These are phyloP conservation scores for Theobroma grandiflorum DNA, from an alignment of 441 rosid genomes.

Conservation along the genomic window DNA sequence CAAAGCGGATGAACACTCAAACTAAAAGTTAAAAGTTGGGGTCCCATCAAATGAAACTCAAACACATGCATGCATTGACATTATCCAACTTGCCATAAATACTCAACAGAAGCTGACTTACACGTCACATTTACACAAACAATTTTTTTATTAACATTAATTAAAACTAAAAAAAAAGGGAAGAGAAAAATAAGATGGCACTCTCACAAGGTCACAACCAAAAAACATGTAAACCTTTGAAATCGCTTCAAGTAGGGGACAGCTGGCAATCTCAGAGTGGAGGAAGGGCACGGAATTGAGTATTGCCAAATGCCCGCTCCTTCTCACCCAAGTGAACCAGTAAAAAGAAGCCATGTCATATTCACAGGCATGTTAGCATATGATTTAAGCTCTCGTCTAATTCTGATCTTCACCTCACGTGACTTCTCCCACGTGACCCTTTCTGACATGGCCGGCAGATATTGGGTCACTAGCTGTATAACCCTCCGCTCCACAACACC, in stretches of 20 bases:
- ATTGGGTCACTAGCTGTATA: constrained; percentile 5
- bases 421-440: constrained; percentile 32
- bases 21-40: not conserved
- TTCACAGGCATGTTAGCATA: constrained; percentile 15
- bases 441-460: constrained; percentile 40
- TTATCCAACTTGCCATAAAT: not conserved
- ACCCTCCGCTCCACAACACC: not conserved
- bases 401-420: constrained; percentile 25
- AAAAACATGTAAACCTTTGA: constrained; percentile 12
- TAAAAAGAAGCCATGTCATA: constrained; percentile 11
- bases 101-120: not conserved
- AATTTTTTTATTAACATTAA: not conserved
- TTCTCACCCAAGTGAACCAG: not conserved
- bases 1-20: not conserved
- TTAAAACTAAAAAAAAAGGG: not conserved
- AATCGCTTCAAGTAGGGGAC: not conserved
- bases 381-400: not conserved
- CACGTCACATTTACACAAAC: not conserved
- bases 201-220: not conserved
- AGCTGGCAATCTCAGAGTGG: constrained; percentile 18
- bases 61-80: not conserved
- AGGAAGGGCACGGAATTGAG: not conserved
- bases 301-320: constrained; percentile 3
- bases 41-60: not conserved
- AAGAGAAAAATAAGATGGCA: not conserved